These are phyloP conservation scores for Hirschioporus abietinus DNA, from an alignment of 768 basidiomycete genomes.

Conservation along the genomic window DNA sequence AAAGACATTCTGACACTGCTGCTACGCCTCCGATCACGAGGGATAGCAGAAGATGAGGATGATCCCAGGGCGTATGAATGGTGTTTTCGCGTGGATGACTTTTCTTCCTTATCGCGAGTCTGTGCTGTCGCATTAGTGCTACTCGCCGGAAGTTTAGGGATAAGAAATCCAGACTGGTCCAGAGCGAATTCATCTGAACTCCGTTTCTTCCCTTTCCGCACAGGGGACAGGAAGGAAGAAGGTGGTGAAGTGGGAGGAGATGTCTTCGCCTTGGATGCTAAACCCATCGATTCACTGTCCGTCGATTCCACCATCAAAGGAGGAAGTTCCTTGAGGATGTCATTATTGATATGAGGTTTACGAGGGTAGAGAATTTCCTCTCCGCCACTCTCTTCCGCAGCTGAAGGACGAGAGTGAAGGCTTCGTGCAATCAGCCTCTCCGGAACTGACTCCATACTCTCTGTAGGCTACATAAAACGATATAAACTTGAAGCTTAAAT, in stretches of 20 bases:
- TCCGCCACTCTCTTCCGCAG: conserved; percentile 81
- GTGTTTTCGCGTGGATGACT: conserved; percentile 42
- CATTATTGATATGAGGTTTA: conserved; percentile 28
- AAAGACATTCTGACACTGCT: not conserved
- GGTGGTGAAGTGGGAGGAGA: conserved; percentile 48
- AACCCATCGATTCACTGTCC: conserved; percentile 4
- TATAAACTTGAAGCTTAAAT: conserved; percentile 7
- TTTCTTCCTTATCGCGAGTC: conserved; percentile 22
- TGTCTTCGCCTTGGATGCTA: conserved; percentile 10
- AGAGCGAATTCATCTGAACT: conserved; percentile 81
- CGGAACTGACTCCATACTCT: conserved; percentile 34
- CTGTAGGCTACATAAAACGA: conserved; percentile 6
- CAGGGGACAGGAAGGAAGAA: conserved; percentile 51
- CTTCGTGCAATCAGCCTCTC: conserved; percentile 40
- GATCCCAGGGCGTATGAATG: conserved; percentile 15
- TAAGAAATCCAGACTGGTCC: conserved; percentile 59
- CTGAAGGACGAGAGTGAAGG: conserved; percentile 57
- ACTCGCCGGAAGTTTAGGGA: conserved; percentile 1
- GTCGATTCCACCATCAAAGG: not conserved
- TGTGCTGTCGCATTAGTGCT: not conserved
- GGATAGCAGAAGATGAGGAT: conserved; percentile 5
- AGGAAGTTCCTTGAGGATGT: not conserved
- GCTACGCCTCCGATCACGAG: conserved; percentile 18
- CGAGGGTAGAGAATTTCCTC: conserved; percentile 89
- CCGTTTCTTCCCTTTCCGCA: conserved; percentile 62